A percentile compares a stretch with the other conserved stretches of the same genome.
These are phyloP conservation scores for Barnettozyma wickerhamii DNA, from an alignment of 805 yeast species.

Conservation along the genomic window DNA sequence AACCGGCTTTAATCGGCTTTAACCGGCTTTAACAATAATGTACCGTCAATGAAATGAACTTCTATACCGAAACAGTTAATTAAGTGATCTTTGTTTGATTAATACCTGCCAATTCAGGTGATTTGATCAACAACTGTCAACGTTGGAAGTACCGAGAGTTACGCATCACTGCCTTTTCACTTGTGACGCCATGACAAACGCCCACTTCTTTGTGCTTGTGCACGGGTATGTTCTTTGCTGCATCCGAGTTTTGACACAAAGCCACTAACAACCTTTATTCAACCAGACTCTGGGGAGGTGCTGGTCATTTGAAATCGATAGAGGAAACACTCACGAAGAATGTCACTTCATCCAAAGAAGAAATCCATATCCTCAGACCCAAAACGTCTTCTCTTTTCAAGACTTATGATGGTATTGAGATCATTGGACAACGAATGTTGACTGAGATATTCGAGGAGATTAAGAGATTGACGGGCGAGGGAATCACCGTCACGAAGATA, in stretches of 20 bases:
- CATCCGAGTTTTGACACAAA: not conserved
- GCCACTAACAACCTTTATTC: slow-evolving; percentile 1
- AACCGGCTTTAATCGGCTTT: too few species aligned
- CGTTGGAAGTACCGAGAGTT: too few species aligned
- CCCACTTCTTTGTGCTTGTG: slow-evolving; percentile 2
- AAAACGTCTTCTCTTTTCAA: slow-evolving; percentile 61
- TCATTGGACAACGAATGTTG: slow-evolving; percentile 66
- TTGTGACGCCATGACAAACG: not conserved
- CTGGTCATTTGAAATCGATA: slow-evolving; percentile 49
- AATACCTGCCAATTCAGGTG: too few species aligned
- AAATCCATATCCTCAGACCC: slow-evolving; percentile 44
- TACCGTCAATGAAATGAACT: too few species aligned
- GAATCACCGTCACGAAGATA: slow-evolving; percentile 41
- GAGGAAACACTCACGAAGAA: slow-evolving; percentile 37
- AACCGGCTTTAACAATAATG: too few species aligned
- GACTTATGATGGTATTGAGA: slow-evolving; percentile 82
- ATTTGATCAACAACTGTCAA: too few species aligned
- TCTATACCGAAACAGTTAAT: too few species aligned
- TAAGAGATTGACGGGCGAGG: slow-evolving; percentile 27
- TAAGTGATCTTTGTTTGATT: too few species aligned
- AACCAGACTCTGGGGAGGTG: slow-evolving; percentile 56
- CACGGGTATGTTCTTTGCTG: slow-evolving; percentile 4
- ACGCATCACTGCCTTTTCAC: too few species aligned
- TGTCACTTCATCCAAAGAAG: slow-evolving; percentile 37
- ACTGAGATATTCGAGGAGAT: slow-evolving; percentile 54